Evolutionary conservation across 164 flowering plant species (phyloP).

Genomic region (Vitis amurensis): DNA sequence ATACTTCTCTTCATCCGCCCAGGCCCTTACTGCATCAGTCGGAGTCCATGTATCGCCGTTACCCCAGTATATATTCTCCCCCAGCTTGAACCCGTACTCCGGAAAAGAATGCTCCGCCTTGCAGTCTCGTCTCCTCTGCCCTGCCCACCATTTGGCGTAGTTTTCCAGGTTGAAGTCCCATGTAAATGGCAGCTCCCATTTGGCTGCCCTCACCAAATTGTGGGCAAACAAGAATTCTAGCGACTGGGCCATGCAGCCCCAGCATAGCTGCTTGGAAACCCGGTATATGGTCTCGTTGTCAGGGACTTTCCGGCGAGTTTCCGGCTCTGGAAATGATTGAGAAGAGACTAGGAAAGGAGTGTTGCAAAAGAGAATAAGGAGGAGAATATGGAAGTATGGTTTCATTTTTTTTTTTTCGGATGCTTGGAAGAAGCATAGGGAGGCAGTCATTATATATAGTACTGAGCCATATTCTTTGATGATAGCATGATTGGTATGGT

Average conservation of each 20-base stretch:
- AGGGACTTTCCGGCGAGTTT: not conserved
- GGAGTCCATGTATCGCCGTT: slow-evolving; percentile 73
- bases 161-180: slow-evolving; percentile 66
- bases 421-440: too few relatives aligned
- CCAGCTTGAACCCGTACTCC: slow-evolving; percentile 58
- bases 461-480: too few relatives aligned
- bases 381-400: slow-evolving; percentile 3
- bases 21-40: slow-evolving; percentile 62
- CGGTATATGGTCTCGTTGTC: slow-evolving; percentile 42
- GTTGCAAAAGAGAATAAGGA: not conserved
- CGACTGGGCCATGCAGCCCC: slow-evolving; percentile 49
- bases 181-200: slow-evolving; percentile 62
- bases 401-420: slow-evolving; percentile 2
- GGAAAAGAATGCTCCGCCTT: slow-evolving; percentile 64
- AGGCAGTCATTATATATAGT: not conserved
- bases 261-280: slow-evolving; percentile 50
- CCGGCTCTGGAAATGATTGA: not conserved
- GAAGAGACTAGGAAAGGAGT: not conserved
- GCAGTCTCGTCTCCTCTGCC: slow-evolving; percentile 59
- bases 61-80: slow-evolving; percentile 93
- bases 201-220: slow-evolving; percentile 65
- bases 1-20: slow-evolving; percentile 82
- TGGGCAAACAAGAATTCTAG: slow-evolving; percentile 67
- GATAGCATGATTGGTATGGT: not conserved
- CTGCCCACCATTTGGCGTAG: slow-evolving; percentile 85